Evolutionary conservation across 169 alveolate genomes (phyloP).

Genomic region (Plasmodium vivax): DNA sequence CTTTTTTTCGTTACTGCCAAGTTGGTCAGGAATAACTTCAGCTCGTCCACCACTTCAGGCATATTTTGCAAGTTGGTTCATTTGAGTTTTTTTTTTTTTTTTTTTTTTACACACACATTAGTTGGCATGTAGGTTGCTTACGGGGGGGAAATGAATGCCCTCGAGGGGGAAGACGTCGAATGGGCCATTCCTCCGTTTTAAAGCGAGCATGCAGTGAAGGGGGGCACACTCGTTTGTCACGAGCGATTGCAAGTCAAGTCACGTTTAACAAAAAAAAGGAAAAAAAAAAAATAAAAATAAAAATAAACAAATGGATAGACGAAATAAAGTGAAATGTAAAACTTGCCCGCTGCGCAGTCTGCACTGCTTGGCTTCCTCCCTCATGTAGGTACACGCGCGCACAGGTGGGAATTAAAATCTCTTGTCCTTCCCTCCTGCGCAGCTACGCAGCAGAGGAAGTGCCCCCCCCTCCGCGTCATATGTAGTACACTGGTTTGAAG

Average conservation of each 20-base stretch:
- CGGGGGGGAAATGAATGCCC: not conserved
- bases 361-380: not conserved
- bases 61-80: constrained; percentile 8
- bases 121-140: not conserved
- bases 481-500: constrained; percentile 75
- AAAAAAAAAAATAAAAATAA: not conserved
- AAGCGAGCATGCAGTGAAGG: not conserved
- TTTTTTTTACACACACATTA: not conserved
- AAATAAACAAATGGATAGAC: not conserved
- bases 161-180: not conserved
- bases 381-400: not conserved
- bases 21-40: constrained; percentile 49
- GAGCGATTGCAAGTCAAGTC: not conserved
- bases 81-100: not conserved
- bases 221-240: not conserved
- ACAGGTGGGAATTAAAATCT: not conserved
- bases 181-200: not conserved
- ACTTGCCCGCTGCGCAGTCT: not conserved
- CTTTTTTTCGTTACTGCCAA: constrained; percentile 16
- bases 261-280: not conserved
- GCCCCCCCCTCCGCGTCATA: not conserved
- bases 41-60: constrained; percentile 61
- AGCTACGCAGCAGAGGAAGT: not conserved
- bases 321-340: not conserved
- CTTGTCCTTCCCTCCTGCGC: not conserved